Evolutionary conservation across 2,329 filamentous ascomycete species (phyloP).

Genomic region (Blastomyces parvus): DNA sequence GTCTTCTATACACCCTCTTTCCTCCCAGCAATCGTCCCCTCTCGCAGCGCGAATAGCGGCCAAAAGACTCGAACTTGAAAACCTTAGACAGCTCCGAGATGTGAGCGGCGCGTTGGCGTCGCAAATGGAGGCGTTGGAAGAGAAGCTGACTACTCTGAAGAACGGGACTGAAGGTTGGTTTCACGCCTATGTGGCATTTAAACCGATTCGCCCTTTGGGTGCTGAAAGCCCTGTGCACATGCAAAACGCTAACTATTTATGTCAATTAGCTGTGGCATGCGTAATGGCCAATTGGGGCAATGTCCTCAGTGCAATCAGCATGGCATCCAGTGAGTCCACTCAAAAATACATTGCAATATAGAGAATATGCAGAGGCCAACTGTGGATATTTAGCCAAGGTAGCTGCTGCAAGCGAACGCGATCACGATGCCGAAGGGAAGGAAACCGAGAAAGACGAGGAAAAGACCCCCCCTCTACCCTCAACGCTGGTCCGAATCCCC

Average conservation of each 20-base stretch:
- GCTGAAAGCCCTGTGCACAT: not conserved
- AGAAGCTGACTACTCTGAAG: conserved; percentile 51
- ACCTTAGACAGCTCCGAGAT: conserved; percentile 52
- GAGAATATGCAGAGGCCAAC: not conserved
- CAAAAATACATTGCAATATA: not conserved
- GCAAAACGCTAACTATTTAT: conserved; percentile 12
- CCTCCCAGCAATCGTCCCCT: conserved; percentile 45
- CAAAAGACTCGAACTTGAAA: conserved; percentile 55
- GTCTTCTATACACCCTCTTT: conserved; percentile 21
- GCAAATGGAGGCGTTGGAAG: conserved; percentile 54
- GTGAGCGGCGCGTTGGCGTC: conserved; percentile 51
- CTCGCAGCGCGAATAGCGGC: conserved; percentile 53
- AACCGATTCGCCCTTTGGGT: not conserved
- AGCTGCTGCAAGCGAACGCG: conserved; percentile 16
- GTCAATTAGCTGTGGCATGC: conserved; percentile 48
- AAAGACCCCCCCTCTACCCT: conserved; percentile 42
- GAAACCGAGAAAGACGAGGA: conserved; percentile 57
- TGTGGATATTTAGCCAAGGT: conserved; percentile 21
- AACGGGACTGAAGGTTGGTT: conserved; percentile 51
- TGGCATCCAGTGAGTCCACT: conserved; percentile 50
- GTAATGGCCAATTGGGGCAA: conserved; percentile 61
- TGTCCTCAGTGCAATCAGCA: conserved; percentile 53
- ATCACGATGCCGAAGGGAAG: conserved; percentile 14
- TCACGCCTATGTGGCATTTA: too few relatives aligned
- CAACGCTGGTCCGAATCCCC: conserved; percentile 37